A percentile compares a stretch with the other conserved stretches of the same genome.
phyloP scores from a whole-genome alignment of 2,329 filamentous ascomycete genomes.

The Cordyceps farinosa region DNA sequence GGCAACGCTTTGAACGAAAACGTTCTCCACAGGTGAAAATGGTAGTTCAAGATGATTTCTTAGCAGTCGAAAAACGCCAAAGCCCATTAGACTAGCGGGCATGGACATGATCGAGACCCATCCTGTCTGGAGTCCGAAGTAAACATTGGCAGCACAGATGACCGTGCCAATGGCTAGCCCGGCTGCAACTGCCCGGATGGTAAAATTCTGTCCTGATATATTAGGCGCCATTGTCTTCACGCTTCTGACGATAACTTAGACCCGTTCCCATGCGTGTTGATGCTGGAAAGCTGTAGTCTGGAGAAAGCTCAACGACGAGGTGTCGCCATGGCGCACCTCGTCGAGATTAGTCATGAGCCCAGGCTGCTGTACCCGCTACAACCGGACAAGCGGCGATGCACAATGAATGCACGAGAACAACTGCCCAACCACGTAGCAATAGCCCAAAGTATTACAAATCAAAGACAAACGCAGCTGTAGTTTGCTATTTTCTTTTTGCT shows the following conservation, averaged over 20 bases:
- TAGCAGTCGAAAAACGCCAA: slow-evolving; percentile 84
- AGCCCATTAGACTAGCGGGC: slow-evolving; percentile 91
- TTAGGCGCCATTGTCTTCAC: slow-evolving; percentile 23
- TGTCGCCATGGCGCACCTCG: not conserved
- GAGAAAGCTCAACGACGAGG: not conserved
- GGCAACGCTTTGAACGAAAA: slow-evolving; percentile 92
- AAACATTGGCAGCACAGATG: slow-evolving; percentile 96
- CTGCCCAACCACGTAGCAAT: no score
- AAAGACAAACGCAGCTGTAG: no score
- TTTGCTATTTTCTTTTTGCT: no score
- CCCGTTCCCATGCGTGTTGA: not conserved
- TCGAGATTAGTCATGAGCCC: slow-evolving; percentile 8
- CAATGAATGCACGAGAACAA: not conserved
- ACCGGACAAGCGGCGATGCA: not conserved
- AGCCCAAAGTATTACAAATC: no score
- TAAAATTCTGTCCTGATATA: slow-evolving; percentile 66
- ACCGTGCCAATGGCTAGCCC: slow-evolving; percentile 82
- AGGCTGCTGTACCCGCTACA: slow-evolving; percentile 10
- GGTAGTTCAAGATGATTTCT: slow-evolving; percentile 70
- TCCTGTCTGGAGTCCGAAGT: slow-evolving; percentile 90
- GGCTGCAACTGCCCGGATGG: slow-evolving; percentile 71
- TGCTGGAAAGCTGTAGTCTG: not conserved
- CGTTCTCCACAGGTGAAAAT: slow-evolving; percentile 94
- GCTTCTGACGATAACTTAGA: not conserved
- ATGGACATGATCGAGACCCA: slow-evolving; percentile 85